Base-by-base conservation (phyloP, 129 eudicot species). In the Sambucus nigra region DNA sequence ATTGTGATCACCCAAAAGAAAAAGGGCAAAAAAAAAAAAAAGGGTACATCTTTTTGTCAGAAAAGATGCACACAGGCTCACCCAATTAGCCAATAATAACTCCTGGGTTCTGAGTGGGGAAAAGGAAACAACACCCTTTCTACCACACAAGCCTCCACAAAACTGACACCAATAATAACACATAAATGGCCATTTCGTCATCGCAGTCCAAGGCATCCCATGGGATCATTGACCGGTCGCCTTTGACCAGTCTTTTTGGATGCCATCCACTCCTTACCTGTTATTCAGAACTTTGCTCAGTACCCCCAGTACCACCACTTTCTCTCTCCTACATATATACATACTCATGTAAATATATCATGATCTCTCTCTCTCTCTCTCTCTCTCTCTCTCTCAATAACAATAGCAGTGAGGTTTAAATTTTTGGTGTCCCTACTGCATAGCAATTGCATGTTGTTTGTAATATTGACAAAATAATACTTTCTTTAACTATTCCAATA, bases 111-210 rank as follows among this genome's bases (percentile, higher is more conserved):
- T 18, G 64, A 25, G 53, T 59, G 64, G 64, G 40, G 64, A 45
- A 45, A 59, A 59, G 35, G 64, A 59, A 57, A 45, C 26, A 44
- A 51, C 57, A 51, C 38, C 21, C 56, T 51, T 13, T 26, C 31
- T 51, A 14, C 18, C 55, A 9, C 35, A 50, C 55, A 46, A 2
- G 28, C 48, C 15, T n/a, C 4, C 20, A 16, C 35, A 56, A 57
- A 22, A 45, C 77, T 65, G 77, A 65, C 72, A 65, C 68, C 72
- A 72, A 72, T 72, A 71, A 71, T 64, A 64, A 45, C 65, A 28
- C 75, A 55, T 27, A 70, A 70, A 50, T 64, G 71, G 38, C 65
- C 75, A 64, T 47, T 56, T 31, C 44, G 19, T 49, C 42, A 22
- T 27, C 27, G 50, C 31, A 16, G 33, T 44, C 40, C 33, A 44